Base-by-base conservation (phyloP, 192 early-diverging fungal genomes). In the Mortierella hygrophila region DNA sequence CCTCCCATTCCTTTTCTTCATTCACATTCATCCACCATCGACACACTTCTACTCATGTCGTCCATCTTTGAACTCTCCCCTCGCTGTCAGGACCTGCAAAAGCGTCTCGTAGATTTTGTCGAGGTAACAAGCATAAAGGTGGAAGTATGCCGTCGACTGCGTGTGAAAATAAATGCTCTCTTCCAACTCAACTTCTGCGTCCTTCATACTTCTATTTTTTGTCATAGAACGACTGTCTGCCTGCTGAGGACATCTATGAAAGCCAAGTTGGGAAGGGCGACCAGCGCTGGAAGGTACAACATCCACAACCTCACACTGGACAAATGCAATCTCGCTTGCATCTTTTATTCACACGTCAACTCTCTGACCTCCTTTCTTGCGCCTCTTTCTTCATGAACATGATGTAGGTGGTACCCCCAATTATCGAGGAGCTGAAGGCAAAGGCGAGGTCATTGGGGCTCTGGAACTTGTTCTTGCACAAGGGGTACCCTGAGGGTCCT, bases 391-490 rank as follows among this genome's bases (percentile, higher is more conserved):
- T 65, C 10, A 42, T 5, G 0, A 52, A 35, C 21, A 46, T 54
- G 10, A 32, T 32, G 35, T 79, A 94, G 93, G 76, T 91, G 1
- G 93, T 98, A 52, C 98, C 98, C 29, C 90, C 92, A 47, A 91
- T 98, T 60, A 93, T 99, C 73, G 98, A 98, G 83, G 88, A 93
- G 44, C 94, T 99, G 70, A 99, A 99, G 90, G 81, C 80, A 44
- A 96, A 96, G 81, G 98, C 98, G 0, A 91, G 91, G 70, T 89
- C 89, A 52, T 92, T 98, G 32, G 98, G 98, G 9, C 93, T 99
- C 26, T 99, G 98, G 98, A 99, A 99, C 90, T 82, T 99, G 73
- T 99, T 97, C 88, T 88, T 99, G 78, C 92, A 94, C 26, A 92
- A 92, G 74, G 91, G 94, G 74, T 98, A 99, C 84, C 88, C 84